A percentile compares a stretch with the other conserved stretches of the same genome.
Conservation (phyloP, 495 filamentous ascomycete genomes). For the Penicillium parvum region DNA sequence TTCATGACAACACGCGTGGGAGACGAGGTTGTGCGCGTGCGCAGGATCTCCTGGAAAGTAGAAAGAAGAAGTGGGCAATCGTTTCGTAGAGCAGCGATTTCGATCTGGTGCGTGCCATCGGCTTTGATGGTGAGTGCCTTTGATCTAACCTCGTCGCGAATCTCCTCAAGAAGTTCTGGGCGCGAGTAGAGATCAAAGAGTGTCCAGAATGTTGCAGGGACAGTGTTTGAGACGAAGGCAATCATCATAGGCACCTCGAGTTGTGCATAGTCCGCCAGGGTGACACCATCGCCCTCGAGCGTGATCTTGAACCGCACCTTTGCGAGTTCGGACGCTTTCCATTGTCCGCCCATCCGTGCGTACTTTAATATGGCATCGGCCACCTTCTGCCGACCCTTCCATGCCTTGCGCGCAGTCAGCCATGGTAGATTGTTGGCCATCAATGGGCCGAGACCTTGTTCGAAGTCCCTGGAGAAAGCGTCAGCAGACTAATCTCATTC, state of each 20-base stretch:
- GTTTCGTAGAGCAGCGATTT: conserved; percentile 34
- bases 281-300: conserved; percentile 27
- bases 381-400: conserved; percentile 32
- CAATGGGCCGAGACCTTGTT: conserved; percentile 34
- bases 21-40: conserved; percentile 18
- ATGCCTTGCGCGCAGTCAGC: conserved; percentile 38
- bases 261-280: conserved; percentile 38
- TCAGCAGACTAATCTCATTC: not conserved
- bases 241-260: conserved; percentile 35
- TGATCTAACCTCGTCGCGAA: conserved; percentile 29
- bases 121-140: conserved; percentile 16
- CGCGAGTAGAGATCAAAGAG: conserved; percentile 38
- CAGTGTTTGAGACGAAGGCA: conserved; percentile 44
- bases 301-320: conserved; percentile 28
- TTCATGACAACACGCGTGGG: conserved; percentile 24
- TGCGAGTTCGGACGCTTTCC: conserved; percentile 28
- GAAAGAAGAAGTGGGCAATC: conserved; percentile 36
- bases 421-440: conserved; percentile 32
- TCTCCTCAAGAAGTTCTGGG: conserved; percentile 31
- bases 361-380: conserved; percentile 39
- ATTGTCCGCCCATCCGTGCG: conserved; percentile 26
- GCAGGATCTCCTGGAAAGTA: conserved; percentile 37
- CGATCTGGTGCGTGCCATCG: conserved; percentile 20
- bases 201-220: conserved; percentile 44
- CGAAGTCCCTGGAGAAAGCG: conserved; percentile 35